A percentile compares a stretch with the other conserved stretches of the same genome.
phyloP scores from a whole-genome alignment of 257 asterid genomes.

The Ligustrum vulgare region DNA sequence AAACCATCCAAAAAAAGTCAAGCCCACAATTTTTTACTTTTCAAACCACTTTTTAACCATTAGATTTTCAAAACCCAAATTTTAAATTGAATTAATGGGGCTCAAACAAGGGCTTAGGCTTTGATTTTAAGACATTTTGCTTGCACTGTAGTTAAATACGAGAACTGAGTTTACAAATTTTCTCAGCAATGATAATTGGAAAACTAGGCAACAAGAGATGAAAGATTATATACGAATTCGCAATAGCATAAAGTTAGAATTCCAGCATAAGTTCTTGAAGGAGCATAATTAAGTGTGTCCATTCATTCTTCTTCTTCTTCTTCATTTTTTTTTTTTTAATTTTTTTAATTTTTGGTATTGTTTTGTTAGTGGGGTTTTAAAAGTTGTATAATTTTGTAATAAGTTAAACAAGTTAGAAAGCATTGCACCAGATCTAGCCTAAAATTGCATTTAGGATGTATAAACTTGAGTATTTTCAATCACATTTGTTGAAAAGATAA shows the following conservation, averaged over 20 bases:
- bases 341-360: not conserved
- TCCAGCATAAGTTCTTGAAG: not conserved
- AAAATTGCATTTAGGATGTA: not conserved
- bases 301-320: not conserved
- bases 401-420: too few species aligned
- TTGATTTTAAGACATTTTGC: not conserved
- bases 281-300: not conserved
- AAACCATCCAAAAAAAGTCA: too few species aligned
- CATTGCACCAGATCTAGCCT: not conserved
- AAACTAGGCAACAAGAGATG: not conserved
- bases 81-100: too few species aligned
- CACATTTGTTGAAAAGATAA: not conserved
- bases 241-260: not conserved
- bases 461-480: not conserved
- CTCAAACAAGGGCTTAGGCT: too few species aligned
- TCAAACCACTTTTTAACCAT: too few species aligned
- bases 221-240: not conserved
- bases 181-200: not conserved
- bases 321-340: too few species aligned
- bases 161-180: not conserved
- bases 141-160: not conserved
- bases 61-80: too few species aligned
- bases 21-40: too few species aligned
- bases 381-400: not conserved
- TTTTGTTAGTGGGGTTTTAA: not conserved